Evolutionary conservation across 169 alveolate species (phyloP).

Genomic region (Eimeria tenella): DNA sequence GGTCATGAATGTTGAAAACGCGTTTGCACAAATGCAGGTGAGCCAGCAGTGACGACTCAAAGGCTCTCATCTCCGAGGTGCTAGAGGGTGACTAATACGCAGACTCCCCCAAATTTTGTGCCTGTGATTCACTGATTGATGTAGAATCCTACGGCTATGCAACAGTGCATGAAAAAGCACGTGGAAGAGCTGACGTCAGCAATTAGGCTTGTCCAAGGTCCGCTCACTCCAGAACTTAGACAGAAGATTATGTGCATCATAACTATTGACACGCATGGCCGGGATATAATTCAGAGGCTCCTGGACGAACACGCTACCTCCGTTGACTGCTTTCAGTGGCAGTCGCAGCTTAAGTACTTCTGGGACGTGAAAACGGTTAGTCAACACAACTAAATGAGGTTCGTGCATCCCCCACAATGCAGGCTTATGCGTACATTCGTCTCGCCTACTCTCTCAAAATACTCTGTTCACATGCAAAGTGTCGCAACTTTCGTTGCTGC

Average conservation of each 20-base stretch:
- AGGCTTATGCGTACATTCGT: too few species aligned
- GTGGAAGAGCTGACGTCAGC: conserved; percentile 82
- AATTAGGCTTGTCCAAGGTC: conserved; percentile 94
- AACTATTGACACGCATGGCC: conserved; percentile 96
- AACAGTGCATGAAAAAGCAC: conserved; percentile 74
- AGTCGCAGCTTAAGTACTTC: conserved; percentile 96
- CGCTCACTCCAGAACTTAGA: conserved; percentile 90
- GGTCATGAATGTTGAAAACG: conserved; percentile 90
- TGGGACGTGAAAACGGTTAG: conserved; percentile 85
- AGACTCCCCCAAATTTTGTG: neutral
- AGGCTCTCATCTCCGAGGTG: too few species aligned
- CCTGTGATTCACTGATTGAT: neutral
- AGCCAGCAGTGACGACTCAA: neutral
- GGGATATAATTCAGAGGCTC: conserved; percentile 95
- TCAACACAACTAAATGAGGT: neutral
- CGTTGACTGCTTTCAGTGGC: conserved; percentile 97
- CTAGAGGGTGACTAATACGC: neutral
- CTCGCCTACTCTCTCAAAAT: too few species aligned
- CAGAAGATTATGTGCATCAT: conserved; percentile 96
- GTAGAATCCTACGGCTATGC: conserved; percentile 53
- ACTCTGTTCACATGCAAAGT: too few species aligned
- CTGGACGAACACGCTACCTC: conserved; percentile 90
- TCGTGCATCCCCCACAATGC: neutral
- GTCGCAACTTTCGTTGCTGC: too few species aligned
- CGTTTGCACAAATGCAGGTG: conserved; percentile 82